phyloP scores from a whole-genome alignment of 495 filamentous ascomycete species.

The Xylaria cubensis region DNA sequence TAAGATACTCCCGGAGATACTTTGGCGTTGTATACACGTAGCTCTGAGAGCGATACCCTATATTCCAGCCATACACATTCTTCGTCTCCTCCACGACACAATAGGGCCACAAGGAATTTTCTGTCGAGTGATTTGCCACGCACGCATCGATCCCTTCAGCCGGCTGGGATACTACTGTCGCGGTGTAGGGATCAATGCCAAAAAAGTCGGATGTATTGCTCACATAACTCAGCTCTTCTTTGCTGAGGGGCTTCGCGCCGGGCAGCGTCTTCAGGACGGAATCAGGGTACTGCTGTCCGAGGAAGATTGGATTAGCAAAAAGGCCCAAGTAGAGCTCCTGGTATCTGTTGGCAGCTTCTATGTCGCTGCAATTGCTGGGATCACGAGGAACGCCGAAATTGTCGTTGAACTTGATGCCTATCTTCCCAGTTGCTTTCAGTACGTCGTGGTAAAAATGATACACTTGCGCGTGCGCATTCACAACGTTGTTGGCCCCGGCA shows the following conservation, averaged over 20 bases:
- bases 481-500: conserved; percentile 39
- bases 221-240: conserved; percentile 44
- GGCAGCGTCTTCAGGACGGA: neutral
- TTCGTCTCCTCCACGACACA: conserved; percentile 48
- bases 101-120: conserved; percentile 45
- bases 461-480: conserved; percentile 58
- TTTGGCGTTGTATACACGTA: conserved; percentile 46
- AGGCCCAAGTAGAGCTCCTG: conserved; percentile 64
- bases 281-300: conserved; percentile 50
- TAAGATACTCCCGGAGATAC: conserved; percentile 47
- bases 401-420: conserved; percentile 64
- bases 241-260: conserved; percentile 35
- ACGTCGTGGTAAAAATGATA: conserved; percentile 62
- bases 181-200: conserved; percentile 55
- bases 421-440: conserved; percentile 58
- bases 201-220: conserved; percentile 52
- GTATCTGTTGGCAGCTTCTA: conserved; percentile 59
- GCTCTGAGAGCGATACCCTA: conserved; percentile 48
- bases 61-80: conserved; percentile 32
- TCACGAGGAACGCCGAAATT: conserved; percentile 65
- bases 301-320: conserved; percentile 59
- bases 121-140: conserved; percentile 33
- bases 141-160: conserved; percentile 46
- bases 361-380: conserved; percentile 54
- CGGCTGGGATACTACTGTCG: conserved; percentile 48